Evolutionary conservation across 1,284 basidiomycete species (phyloP).

Genomic region (Malassezia dermatis): DNA sequence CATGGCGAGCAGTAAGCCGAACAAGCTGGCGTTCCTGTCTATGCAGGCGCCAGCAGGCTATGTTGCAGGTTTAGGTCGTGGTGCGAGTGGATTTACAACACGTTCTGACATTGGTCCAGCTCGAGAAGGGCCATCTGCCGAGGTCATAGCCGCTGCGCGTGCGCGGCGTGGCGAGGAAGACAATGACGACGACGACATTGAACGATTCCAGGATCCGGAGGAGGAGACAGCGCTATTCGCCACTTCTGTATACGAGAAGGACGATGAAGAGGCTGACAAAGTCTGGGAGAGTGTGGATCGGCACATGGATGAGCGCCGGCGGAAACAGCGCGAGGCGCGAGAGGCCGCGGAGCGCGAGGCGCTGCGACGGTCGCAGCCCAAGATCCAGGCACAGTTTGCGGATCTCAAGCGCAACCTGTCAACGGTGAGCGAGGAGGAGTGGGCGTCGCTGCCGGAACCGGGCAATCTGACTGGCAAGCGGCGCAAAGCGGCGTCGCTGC

Average conservation of each 20-base stretch:
- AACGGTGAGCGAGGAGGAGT: conserved; percentile 76
- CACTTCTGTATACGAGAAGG: conserved; percentile 86
- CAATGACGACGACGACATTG: conserved; percentile 67
- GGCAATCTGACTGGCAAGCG: conserved; percentile 88
- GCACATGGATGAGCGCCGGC: conserved; percentile 75
- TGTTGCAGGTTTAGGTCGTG: conserved; percentile 44
- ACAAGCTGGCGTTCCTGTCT: conserved; percentile 38
- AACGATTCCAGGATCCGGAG: conserved; percentile 88
- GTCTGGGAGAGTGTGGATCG: conserved; percentile 85
- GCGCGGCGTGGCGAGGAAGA: conserved; percentile 44
- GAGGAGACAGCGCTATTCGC: conserved; percentile 94
- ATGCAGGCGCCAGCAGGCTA: conserved; percentile 45
- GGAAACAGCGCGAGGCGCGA: conserved; percentile 68
- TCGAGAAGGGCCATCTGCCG: conserved; percentile 80
- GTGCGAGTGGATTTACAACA: conserved; percentile 91
- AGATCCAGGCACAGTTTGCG: conserved; percentile 84
- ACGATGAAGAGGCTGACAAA: conserved; percentile 91
- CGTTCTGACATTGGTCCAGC: conserved; percentile 98
- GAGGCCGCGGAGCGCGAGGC: conserved; percentile 64
- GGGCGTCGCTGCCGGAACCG: conserved; percentile 89
- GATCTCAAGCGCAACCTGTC: conserved; percentile 84
- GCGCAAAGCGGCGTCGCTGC: conserved; percentile 65
- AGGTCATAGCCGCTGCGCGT: conserved; percentile 62
- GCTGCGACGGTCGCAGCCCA: conserved; percentile 67
- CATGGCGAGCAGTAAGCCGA: conserved; percentile 28